These are phyloP conservation scores for Penicillium occitanis DNA, from an alignment of 2,329 filamentous ascomycete genomes.

Conservation along the genomic window DNA sequence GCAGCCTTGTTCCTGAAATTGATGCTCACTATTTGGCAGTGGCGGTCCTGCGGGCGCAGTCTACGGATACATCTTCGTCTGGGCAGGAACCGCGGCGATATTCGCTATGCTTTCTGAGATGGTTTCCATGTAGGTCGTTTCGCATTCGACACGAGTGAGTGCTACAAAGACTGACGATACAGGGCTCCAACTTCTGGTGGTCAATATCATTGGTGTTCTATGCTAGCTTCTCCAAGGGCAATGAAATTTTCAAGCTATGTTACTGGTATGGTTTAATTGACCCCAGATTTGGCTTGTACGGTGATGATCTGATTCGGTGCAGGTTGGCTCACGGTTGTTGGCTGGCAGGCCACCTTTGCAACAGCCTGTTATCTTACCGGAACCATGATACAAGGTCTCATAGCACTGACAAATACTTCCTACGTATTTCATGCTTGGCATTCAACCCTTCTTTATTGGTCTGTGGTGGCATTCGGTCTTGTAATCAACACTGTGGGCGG, in stretches of 20 bases:
- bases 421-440: slow-evolving; percentile 33
- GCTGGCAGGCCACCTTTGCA: slow-evolving; percentile 33
- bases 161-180: neutral
- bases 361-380: slow-evolving; percentile 33
- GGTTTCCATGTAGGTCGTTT: slow-evolving; percentile 9
- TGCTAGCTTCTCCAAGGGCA: slow-evolving; percentile 3
- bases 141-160: neutral
- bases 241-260: slow-evolving; percentile 7
- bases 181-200: slow-evolving; percentile 15
- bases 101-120: slow-evolving; percentile 13
- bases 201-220: slow-evolving; percentile 16
- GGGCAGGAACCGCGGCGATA: slow-evolving; percentile 1
- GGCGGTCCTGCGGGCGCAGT: slow-evolving; percentile 12
- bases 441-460: slow-evolving; percentile 52
- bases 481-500: slow-evolving; percentile 51
- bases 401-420: slow-evolving; percentile 24
- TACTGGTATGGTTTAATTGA: neutral
- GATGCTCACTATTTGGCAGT: neutral
- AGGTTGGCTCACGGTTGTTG: slow-evolving; percentile 25
- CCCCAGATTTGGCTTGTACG: no score
- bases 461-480: slow-evolving; percentile 48
- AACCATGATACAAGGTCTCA: slow-evolving; percentile 33
- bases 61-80: slow-evolving; percentile 13
- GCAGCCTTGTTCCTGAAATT: neutral
- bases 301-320: neutral